Base-by-base conservation (phyloP, 2,329 filamentous ascomycete species). In the Raffaelea deltoideospora region DNA sequence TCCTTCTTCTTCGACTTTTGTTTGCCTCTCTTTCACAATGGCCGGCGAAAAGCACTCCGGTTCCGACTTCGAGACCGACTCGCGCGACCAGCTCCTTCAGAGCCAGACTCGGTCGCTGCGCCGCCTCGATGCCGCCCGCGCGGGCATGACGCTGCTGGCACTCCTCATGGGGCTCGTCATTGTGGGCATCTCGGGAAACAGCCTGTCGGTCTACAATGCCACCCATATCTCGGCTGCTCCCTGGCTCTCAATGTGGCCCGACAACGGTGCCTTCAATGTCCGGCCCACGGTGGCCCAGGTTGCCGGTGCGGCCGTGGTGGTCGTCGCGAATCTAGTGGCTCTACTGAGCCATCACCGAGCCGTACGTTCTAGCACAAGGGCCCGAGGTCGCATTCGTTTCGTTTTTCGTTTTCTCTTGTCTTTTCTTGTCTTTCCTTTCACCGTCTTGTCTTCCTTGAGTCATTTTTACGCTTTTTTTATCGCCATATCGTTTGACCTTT, bases 211-310 rank as follows among this genome's bases (percentile, higher is more conserved):
- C 27, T 77, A 74, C 54, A 60, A 71, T 44, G 54, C 55, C 21
- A 77, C 73, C 2, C 60, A 65, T 38, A 50, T 69, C 14, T 47
- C 65, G 1, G 49, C 63, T 32, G 68, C 59, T 46, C 30, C 30
- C 19, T 43, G 38, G 37, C 59, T 76, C 15, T 59, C 70, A 1
- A 48, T 77, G 34, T 78, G 73, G 73, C 73, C 73, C 0, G 53
- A 58, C 13, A n/a, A 14, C 2, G 30, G 13, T 10, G 53, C 64
- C 22, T 70, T 77, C 47, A 64, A 76, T 48, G 49, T 72, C 24
- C 60, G 67, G 33, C 72, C 72, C 3, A 71, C 67, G 3, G 54
- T 69, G 22, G 67, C 70, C 9, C 56, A 76, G 20, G 60, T 76
- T 15, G 61, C 58, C 20, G 65, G 66, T 27, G 63, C 69, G 35